Evolutionary conservation across 495 filamentous ascomycete genomes (phyloP).

Genomic region (Hyaloscypha bicolor): DNA sequence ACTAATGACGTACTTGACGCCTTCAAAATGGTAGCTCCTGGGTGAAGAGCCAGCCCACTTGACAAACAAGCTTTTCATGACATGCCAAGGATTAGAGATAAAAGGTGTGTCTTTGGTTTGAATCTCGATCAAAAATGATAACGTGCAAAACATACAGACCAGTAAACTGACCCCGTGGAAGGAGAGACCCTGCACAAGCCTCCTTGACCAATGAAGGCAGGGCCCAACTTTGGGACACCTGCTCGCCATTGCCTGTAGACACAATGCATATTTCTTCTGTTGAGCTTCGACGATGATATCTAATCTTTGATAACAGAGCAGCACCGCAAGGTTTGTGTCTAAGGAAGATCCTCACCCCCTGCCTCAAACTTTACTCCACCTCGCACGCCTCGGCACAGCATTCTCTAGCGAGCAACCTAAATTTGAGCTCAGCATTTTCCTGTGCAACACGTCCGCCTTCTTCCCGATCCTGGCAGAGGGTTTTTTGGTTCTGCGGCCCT

Average conservation of each 20-base stretch:
- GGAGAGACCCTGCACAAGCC: neutral
- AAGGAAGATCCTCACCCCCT: neutral
- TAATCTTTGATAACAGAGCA: neutral
- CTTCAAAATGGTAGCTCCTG: neutral
- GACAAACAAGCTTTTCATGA: slow-evolving; percentile 1
- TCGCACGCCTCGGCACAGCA: neutral
- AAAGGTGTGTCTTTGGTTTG: neutral
- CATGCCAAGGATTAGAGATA: slow-evolving; percentile 1
- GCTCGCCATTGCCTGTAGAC: neutral
- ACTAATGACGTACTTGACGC: no score
- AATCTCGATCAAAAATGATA: neutral
- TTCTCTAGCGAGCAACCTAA: neutral
- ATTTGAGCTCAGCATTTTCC: neutral
- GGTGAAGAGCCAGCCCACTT: neutral
- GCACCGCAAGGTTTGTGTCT: neutral
- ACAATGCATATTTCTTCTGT: slow-evolving; percentile 7
- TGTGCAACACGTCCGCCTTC: neutral
- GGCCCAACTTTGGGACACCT: neutral
- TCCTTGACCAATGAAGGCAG: neutral
- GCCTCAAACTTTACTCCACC: neutral
- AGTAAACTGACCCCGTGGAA: neutral
- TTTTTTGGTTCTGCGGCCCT: neutral
- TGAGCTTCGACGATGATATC: neutral
- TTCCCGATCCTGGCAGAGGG: neutral
- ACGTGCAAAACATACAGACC: neutral